Conservation (phyloP, 805 yeast genomes). For the Schwanniomyces yamadae region DNA sequence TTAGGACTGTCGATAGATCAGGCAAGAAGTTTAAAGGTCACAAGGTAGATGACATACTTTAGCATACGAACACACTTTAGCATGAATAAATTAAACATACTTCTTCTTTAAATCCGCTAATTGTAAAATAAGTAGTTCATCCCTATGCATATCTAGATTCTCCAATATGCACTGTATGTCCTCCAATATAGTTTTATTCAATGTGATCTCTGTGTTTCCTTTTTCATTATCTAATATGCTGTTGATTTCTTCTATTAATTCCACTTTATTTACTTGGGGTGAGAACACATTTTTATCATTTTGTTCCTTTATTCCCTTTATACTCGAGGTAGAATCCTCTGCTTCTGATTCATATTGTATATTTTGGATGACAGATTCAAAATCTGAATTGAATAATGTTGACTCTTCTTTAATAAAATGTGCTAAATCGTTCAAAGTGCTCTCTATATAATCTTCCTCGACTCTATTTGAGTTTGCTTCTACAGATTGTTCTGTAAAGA, state of each 20-base stretch:
- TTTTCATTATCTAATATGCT: slow-evolving; percentile 6
- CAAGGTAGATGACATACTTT: slow-evolving; percentile 56
- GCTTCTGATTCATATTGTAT: slow-evolving; percentile 11
- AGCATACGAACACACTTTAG: slow-evolving; percentile 5
- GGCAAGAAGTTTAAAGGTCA: slow-evolving; percentile 83
- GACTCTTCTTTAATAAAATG: slow-evolving; percentile 20
- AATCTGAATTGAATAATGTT: slow-evolving; percentile 17
- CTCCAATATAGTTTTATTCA: slow-evolving; percentile 2
- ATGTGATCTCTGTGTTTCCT: not conserved
- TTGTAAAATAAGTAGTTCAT: slow-evolving; percentile 24
- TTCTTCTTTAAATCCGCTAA: slow-evolving; percentile 16
- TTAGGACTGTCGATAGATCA: slow-evolving; percentile 76
- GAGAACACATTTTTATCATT: slow-evolving; percentile 8
- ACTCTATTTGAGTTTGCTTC: slow-evolving; percentile 1
- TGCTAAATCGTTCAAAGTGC: slow-evolving; percentile 22
- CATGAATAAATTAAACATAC: slow-evolving; percentile 8
- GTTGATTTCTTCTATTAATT: slow-evolving; percentile 12
- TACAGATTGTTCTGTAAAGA: slow-evolving; percentile 3
- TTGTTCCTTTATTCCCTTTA: slow-evolving; percentile 11
- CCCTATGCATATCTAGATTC: slow-evolving; percentile 13
- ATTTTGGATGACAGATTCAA: slow-evolving; percentile 17
- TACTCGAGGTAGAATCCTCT: slow-evolving; percentile 17
- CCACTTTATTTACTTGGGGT: slow-evolving; percentile 8
- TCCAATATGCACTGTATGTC: slow-evolving; percentile 13
- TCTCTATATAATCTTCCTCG: slow-evolving; percentile 17